Evolutionary conservation across 164 flowering plant genomes (phyloP).

Genomic region (Piper betle): DNA sequence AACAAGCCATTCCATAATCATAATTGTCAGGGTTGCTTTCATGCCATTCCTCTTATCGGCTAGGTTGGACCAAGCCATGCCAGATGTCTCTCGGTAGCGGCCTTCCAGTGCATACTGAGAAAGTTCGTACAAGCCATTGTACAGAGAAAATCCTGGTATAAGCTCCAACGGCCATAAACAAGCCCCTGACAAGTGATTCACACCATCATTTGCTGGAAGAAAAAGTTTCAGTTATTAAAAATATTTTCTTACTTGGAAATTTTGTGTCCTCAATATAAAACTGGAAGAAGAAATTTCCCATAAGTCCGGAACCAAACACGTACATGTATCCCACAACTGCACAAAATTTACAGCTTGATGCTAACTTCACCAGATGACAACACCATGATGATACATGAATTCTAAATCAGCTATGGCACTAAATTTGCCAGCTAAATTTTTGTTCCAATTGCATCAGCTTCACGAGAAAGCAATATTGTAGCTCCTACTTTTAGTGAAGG

Average conservation of each 20-base stretch:
- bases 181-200: slow-evolving; percentile 23
- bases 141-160: slow-evolving; percentile 63
- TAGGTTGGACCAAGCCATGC: slow-evolving; percentile 60
- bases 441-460: no score
- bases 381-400: no score
- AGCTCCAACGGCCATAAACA: slow-evolving; percentile 57
- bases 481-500: no score
- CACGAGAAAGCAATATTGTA: no score
- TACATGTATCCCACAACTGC: slow-evolving; percentile 46
- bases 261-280: slow-evolving; percentile 40
- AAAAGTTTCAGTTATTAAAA: not conserved
- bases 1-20: slow-evolving; percentile 39
- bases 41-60: slow-evolving; percentile 47
- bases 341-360: not conserved
- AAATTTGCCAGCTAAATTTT: no score
- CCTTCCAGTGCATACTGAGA: slow-evolving; percentile 38
- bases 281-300: slow-evolving; percentile 55
- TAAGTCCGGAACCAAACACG: slow-evolving; percentile 59
- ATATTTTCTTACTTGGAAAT: slow-evolving; percentile 46
- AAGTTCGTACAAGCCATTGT: slow-evolving; percentile 70
- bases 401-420: no score
- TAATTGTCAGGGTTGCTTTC: slow-evolving; percentile 44
- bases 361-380: not conserved
- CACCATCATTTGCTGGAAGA: not conserved
- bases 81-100: slow-evolving; percentile 33